Conservation (phyloP, 768 basidiomycete genomes). For the Mycena sanguinolenta region DNA sequence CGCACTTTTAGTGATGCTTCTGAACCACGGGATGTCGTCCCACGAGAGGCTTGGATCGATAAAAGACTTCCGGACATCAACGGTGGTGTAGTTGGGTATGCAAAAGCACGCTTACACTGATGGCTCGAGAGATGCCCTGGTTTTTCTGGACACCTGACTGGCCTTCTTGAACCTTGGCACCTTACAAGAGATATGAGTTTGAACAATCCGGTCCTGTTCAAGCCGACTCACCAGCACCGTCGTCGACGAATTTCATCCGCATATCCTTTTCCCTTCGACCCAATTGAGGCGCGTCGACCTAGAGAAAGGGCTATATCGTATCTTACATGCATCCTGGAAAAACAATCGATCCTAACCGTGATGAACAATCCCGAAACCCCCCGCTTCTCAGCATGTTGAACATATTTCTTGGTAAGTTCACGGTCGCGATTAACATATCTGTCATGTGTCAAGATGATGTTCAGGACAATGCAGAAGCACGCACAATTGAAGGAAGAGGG, state of each 20-base stretch:
- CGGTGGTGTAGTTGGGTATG: neutral
- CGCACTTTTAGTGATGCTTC: constrained; percentile 77
- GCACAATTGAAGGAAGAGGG: constrained; percentile 89
- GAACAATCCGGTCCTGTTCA: neutral
- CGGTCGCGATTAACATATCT: constrained; percentile 95
- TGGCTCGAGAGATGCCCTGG: constrained; percentile 94
- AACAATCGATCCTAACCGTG: constrained; percentile 66
- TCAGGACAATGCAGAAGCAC: constrained; percentile 34
- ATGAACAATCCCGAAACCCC: constrained; percentile 96
- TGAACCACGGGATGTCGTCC: constrained; percentile 88
- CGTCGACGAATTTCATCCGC: constrained; percentile 94
- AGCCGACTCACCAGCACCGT: constrained; percentile 53
- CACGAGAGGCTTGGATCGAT: constrained; percentile 93
- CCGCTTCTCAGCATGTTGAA: constrained; percentile 90
- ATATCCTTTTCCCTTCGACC: constrained; percentile 97
- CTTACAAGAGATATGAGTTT: constrained; percentile 33
- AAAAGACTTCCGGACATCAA: constrained; percentile 71
- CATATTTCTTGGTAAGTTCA: constrained; percentile 84
- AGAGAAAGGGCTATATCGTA: neutral
- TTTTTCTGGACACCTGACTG: constrained; percentile 77
- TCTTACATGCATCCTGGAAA: neutral
- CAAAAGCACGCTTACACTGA: constrained; percentile 69
- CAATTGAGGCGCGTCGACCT: constrained; percentile 89
- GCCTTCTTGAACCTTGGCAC: constrained; percentile 63
- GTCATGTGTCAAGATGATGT: neutral